Conservation (phyloP, 768 basidiomycete genomes). For the Epithele typhae region DNA sequence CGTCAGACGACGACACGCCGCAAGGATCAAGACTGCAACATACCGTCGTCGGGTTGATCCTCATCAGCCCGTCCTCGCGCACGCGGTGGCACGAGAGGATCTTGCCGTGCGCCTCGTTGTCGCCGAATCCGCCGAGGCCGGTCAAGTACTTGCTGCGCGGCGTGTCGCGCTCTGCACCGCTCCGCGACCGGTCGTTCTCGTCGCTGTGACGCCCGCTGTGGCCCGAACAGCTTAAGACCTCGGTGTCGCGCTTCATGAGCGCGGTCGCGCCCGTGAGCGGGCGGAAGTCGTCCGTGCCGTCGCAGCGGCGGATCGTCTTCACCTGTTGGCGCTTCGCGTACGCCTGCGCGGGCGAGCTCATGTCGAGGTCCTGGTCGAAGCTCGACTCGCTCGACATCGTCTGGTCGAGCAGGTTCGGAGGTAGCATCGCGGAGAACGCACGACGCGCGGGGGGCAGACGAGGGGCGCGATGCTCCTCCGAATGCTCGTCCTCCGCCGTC, state of each 20-base stretch:
- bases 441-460: conserved; percentile 54
- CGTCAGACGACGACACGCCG: not conserved
- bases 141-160: conserved; percentile 30
- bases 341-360: conserved; percentile 79
- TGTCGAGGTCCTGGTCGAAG: conserved; percentile 48
- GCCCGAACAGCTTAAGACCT: conserved; percentile 32
- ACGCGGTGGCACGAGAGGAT: conserved; percentile 91
- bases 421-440: conserved; percentile 72
- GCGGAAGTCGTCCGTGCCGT: conserved; percentile 78
- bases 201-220: conserved; percentile 14
- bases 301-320: conserved; percentile 73
- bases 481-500: conserved; percentile 9
- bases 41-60: conserved; percentile 79
- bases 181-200: conserved; percentile 10
- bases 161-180: conserved; percentile 20
- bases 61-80: conserved; percentile 92
- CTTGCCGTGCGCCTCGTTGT: conserved; percentile 90
- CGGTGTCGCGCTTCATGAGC: conserved; percentile 35
- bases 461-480: conserved; percentile 2
- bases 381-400: conserved; percentile 45
- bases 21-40: conserved; percentile 24
- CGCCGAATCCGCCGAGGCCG: conserved; percentile 83
- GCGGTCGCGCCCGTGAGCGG: conserved; percentile 68
- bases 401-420: conserved; percentile 29
- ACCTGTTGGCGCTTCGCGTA: conserved; percentile 75